Conservation (phyloP, 2,329 filamentous ascomycete species). For the Colletotrichum sublineola region DNA sequence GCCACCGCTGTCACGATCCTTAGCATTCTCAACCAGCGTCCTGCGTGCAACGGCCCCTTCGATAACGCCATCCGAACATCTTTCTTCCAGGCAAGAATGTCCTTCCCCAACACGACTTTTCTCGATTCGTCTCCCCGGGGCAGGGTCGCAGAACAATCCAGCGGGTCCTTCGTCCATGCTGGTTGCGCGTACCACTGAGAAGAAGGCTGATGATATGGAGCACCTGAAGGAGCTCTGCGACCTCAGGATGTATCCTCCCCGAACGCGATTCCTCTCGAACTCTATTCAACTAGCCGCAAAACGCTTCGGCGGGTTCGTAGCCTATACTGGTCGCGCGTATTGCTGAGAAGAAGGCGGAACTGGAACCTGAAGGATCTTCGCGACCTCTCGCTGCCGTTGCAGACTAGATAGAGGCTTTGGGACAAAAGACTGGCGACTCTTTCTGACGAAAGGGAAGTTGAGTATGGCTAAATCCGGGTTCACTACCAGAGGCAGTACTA, state of each 20-base stretch:
- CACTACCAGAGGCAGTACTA: neutral
- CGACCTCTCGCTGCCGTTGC: slow-evolving; percentile 82
- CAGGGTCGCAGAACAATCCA: slow-evolving; percentile 62
- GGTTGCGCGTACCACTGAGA: slow-evolving; percentile 83
- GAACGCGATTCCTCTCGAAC: too few species aligned
- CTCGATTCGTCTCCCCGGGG: slow-evolving; percentile 76
- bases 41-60: neutral
- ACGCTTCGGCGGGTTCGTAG: too few species aligned
- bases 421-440: slow-evolving; percentile 83
- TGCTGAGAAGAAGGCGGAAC: too few species aligned
- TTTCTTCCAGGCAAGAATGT: slow-evolving; percentile 57
- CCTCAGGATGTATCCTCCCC: too few species aligned
- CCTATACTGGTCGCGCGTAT: too few species aligned
- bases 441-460: slow-evolving; percentile 85
- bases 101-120: slow-evolving; percentile 69
- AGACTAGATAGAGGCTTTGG: slow-evolving; percentile 84
- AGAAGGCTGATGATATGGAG: slow-evolving; percentile 86
- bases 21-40: neutral
- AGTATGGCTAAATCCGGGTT: neutral
- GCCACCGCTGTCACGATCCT: neutral
- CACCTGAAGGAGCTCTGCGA: slow-evolving; percentile 83
- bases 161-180: slow-evolving; percentile 77
- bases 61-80: neutral
- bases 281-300: too few species aligned
- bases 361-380: too few species aligned